Conservation (phyloP, 139 green algal genomes). For the Tetradesmus obliquus region DNA sequence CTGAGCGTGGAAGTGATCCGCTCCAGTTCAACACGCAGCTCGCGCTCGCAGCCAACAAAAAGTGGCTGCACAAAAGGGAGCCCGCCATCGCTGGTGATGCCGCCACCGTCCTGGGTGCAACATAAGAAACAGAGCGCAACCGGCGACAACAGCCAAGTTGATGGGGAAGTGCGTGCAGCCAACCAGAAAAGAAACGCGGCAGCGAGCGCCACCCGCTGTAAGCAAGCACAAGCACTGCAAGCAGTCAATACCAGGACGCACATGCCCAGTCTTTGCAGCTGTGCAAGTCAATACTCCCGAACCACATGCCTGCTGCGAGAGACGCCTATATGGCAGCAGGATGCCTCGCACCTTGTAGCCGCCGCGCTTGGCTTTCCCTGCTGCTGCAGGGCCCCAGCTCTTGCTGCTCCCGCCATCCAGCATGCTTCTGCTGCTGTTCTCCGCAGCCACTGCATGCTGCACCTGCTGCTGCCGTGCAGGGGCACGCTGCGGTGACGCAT, state of each 20-base stretch:
- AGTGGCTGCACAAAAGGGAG: constrained; percentile 53
- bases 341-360: constrained; percentile 45
- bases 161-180: not conserved
- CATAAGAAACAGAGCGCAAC: not conserved
- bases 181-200: not conserved
- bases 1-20: constrained; percentile 51
- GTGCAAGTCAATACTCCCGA: not conserved
- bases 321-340: not conserved
- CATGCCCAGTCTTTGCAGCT: not conserved
- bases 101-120: constrained; percentile 51
- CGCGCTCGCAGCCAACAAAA: constrained; percentile 57
- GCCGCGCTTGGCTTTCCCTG: constrained; percentile 34
- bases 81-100: constrained; percentile 50
- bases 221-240: no score
- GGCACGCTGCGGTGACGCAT: not conserved
- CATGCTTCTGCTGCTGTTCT: not conserved
- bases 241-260: no score
- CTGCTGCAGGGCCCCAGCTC: not conserved
- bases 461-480: not conserved
- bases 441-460: not conserved
- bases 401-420: not conserved
- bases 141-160: not conserved
- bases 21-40: constrained; percentile 70
- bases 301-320: not conserved
- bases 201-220: no score